Evolutionary conservation across 148 eudicot species (phyloP), one percentile per base, ranked within the genome.

Genomic region (Fagopyrum homotropicum): DNA sequence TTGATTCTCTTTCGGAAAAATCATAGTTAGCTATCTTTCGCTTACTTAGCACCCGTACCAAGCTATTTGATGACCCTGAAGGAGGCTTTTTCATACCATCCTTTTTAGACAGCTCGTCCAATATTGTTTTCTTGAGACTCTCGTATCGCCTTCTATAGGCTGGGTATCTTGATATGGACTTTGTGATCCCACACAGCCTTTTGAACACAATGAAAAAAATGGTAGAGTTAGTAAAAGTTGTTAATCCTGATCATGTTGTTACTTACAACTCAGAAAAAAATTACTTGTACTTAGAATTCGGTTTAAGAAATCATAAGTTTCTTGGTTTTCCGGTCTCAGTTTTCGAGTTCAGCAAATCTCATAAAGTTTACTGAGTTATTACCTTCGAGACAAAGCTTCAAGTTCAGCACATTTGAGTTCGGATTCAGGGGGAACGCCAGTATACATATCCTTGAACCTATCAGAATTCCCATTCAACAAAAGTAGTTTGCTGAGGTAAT

Each of bases 361-460:
- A 8, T 49, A 12, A 49, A 52, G 56, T 15, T 9, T 49, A 14
- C 52, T 30, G 1, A 30, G 35, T n/a, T 44, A 44, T 29, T 45
- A 93, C 98, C 98, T 93, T 80, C 97, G 84, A 76, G 98, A 96
- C 80, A 93, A 79, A 75, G 93, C 98, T 82, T 92, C 89, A 51
- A 95, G 89, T 75, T 95, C 97, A 16, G 96, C 98, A 59, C 76
- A 81, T 80, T 81, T 95, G 11, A 77, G 81, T 74, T 90, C 98
- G 17, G 91, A 82, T 55, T 82, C 87, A 17, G 96, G 93, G 6
- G 83, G 81, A 5, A 78, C 68, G 45, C 76, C 84, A 47, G 74
- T 72, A 72, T 73, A 86, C 55, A 82, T 80, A 16, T 55, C 85
- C 78, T 73, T 83, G 80, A 87, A 76, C 79, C 91, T 86, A 59